Conservation (phyloP, 768 basidiomycete species). For the Harrya chromipes region DNA sequence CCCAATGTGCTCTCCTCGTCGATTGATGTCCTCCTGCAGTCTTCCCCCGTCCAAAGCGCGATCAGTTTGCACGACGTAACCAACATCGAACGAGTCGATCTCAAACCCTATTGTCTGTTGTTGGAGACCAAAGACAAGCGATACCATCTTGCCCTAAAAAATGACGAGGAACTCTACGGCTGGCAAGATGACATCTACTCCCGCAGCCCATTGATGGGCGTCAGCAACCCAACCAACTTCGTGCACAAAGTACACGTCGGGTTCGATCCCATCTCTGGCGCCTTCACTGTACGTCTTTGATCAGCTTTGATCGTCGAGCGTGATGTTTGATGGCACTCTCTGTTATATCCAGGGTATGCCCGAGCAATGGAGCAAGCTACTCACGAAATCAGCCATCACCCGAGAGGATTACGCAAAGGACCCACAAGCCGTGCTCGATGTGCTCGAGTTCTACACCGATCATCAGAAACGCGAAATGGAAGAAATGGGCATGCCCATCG, state of each 20-base stretch:
- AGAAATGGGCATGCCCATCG: constrained; percentile 42
- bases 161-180: constrained; percentile 94
- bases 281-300: constrained; percentile 76
- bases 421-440: constrained; percentile 95
- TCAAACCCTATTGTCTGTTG: constrained; percentile 91
- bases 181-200: constrained; percentile 98
- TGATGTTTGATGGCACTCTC: not conserved
- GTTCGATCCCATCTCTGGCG: constrained; percentile 90
- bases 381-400: constrained; percentile 96
- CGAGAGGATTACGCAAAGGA: constrained; percentile 97
- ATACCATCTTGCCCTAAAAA: constrained; percentile 80
- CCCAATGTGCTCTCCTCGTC: not conserved
- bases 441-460: constrained; percentile 97
- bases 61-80: constrained; percentile 75
- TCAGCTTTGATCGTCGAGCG: not conserved
- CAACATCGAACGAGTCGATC: constrained; percentile 87
- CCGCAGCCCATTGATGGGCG: constrained; percentile 88
- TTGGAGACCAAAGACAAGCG: constrained; percentile 84
- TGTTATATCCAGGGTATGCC: constrained; percentile 72
- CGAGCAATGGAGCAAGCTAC: constrained; percentile 95
- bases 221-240: constrained; percentile 94
- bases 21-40: constrained; percentile 32
- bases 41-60: constrained; percentile 52
- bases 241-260: constrained; percentile 99
- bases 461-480: constrained; percentile 94